A percentile compares a stretch with the other conserved stretches of the same genome.
These are phyloP conservation scores for Ganoderma resinaceum DNA, from an alignment of 1,284 basidiomycete genomes.

Conservation along the genomic window DNA sequence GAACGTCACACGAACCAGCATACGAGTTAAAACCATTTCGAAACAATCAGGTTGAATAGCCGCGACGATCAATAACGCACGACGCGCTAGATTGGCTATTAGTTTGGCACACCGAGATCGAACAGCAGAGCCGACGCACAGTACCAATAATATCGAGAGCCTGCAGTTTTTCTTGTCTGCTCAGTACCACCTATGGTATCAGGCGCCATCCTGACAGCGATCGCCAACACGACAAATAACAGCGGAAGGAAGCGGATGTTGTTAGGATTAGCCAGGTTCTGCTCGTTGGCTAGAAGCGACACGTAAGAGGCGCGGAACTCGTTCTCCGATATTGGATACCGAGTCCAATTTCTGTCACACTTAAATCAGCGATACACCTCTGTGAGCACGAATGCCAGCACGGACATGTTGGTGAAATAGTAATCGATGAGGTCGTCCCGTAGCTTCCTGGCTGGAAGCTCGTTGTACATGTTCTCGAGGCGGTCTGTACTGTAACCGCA, in stretches of 20 bases:
- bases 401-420: constrained; percentile 80
- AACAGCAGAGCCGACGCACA: constrained; percentile 62
- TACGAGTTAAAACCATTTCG: constrained; percentile 87
- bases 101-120: constrained; percentile 4
- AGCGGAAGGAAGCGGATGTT: constrained; percentile 90
- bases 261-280: constrained; percentile 70
- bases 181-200: constrained; percentile 85
- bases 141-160: constrained; percentile 92
- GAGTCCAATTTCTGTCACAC: constrained; percentile 84
- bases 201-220: constrained; percentile 85
- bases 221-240: constrained; percentile 93
- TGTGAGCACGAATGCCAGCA: constrained; percentile 18
- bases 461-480: constrained; percentile 85
- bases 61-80: constrained; percentile 87
- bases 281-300: constrained; percentile 79
- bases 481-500: constrained; percentile 91
- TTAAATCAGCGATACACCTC: constrained; percentile 10
- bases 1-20: constrained; percentile 66
- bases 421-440: constrained; percentile 80
- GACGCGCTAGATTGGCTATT: constrained; percentile 48
- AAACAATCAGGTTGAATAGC: constrained; percentile 91
- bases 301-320: constrained; percentile 86
- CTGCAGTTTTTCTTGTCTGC: constrained; percentile 76
- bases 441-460: constrained; percentile 79
- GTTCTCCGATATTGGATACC: constrained; percentile 90